Evolutionary conservation across 768 basidiomycete genomes (phyloP).

Genomic region (Mycena amicta): DNA sequence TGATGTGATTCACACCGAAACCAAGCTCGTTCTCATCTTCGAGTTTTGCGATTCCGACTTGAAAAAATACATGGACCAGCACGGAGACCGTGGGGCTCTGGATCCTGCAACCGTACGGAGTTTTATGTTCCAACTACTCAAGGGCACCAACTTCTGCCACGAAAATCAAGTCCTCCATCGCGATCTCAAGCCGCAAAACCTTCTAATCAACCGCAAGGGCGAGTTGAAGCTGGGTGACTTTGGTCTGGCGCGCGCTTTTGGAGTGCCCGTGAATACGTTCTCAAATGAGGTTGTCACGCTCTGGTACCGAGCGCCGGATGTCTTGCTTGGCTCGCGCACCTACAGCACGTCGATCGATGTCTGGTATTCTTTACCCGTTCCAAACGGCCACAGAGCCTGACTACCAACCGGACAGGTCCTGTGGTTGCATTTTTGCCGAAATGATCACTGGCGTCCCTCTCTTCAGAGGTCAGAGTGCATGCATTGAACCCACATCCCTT

Average conservation of each 20-base stretch:
- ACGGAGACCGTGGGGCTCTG: constrained; percentile 93
- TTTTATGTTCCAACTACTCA: constrained; percentile 97
- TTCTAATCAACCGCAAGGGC: constrained; percentile 95
- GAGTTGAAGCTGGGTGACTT: constrained; percentile 98
- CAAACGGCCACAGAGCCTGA: neutral
- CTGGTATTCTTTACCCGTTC: constrained; percentile 48
- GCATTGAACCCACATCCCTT: neutral
- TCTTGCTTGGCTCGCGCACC: constrained; percentile 93
- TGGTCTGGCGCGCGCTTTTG: constrained; percentile 95
- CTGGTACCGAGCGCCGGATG: constrained; percentile 99
- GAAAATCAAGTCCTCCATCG: constrained; percentile 98
- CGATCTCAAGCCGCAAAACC: constrained; percentile 97
- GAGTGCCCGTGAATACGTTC: constrained; percentile 98
- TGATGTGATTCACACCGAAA: constrained; percentile 99
- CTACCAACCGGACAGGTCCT: constrained; percentile 51
- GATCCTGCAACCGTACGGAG: constrained; percentile 89
- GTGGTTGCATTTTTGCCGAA: constrained; percentile 98
- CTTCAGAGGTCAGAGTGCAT: neutral
- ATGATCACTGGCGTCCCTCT: constrained; percentile 98
- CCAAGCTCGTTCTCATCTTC: constrained; percentile 96
- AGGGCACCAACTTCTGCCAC: constrained; percentile 97
- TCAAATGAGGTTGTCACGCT: constrained; percentile 99
- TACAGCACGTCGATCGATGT: constrained; percentile 99
- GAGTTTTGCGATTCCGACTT: constrained; percentile 98
- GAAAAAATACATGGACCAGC: constrained; percentile 99